These are phyloP conservation scores for Fremontodendron californicum DNA, from an alignment of 345 rosid genomes.

Conservation along the genomic window DNA sequence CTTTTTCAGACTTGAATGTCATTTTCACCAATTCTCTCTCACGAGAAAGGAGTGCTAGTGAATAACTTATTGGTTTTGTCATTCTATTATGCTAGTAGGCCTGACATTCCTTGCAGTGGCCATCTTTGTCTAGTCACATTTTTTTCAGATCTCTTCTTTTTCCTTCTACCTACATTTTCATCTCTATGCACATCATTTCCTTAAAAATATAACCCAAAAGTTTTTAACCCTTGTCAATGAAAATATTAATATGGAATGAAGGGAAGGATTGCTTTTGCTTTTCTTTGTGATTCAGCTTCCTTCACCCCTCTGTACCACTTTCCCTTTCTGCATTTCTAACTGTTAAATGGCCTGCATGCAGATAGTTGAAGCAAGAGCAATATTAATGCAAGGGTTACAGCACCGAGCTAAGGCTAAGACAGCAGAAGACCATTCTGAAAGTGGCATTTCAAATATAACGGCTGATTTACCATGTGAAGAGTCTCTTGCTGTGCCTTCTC, in stretches of 20 bases:
- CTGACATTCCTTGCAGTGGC: background rate
- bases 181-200: background rate
- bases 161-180: background rate
- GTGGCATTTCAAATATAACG: constrained; percentile 22
- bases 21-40: background rate
- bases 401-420: constrained; percentile 27
- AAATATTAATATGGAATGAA: background rate
- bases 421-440: constrained; percentile 24
- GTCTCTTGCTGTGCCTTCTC: constrained; percentile 38
- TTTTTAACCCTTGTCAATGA: background rate
- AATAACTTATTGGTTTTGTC: background rate
- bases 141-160: background rate
- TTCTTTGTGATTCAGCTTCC: background rate
- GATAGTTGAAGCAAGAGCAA: constrained; percentile 84
- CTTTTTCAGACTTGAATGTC: background rate
- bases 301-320: background rate
- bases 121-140: background rate
- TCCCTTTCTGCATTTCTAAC: background rate
- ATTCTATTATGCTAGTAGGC: background rate
- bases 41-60: background rate
- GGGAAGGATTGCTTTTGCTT: background rate
- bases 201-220: background rate
- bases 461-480: constrained; percentile 30
- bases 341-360: constrained; percentile 22
- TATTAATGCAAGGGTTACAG: constrained; percentile 56